Conservation (phyloP, 768 basidiomycete species). For the Lactarius tabidus region DNA sequence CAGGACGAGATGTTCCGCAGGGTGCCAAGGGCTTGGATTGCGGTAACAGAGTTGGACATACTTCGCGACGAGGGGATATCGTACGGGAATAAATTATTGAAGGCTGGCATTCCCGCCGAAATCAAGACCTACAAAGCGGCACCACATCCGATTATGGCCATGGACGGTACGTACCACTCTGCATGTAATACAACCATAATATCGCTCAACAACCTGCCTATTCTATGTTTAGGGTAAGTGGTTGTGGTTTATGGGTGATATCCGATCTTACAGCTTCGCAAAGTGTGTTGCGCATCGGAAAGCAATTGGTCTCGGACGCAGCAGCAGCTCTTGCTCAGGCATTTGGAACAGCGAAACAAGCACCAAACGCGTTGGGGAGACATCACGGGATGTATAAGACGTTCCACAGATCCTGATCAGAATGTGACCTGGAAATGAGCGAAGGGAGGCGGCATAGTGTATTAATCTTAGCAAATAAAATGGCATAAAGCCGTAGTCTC, state of each 20-base stretch:
- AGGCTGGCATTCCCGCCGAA: conserved; percentile 50
- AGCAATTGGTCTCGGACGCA: conserved; percentile 38
- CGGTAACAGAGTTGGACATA: conserved; percentile 61
- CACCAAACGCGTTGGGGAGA: background rate
- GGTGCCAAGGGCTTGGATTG: conserved; percentile 58
- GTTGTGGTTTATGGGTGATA: conserved; percentile 11
- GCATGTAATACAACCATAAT: background rate
- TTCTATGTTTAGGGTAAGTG: conserved; percentile 27
- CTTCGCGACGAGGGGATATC: conserved; percentile 61
- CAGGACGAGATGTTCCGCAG: conserved; percentile 49
- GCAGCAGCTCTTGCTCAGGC: conserved; percentile 35
- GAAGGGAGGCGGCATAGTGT: conserved; percentile 10
- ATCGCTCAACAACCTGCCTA: conserved; percentile 7
- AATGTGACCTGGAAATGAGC: conserved; percentile 6
- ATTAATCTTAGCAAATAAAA: conserved; percentile 15
- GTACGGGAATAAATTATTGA: conserved; percentile 54
- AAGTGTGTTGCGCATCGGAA: conserved; percentile 33
- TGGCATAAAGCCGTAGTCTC: background rate
- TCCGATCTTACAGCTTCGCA: conserved; percentile 21
- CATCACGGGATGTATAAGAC: background rate
- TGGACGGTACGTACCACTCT: conserved; percentile 52
- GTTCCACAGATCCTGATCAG: conserved; percentile 15
- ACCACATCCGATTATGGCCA: conserved; percentile 70
- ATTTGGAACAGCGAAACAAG: conserved; percentile 21
- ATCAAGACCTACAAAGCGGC: conserved; percentile 56